Base-by-base conservation (phyloP, 208 protist species). In the Crithidia sp. region DNA sequence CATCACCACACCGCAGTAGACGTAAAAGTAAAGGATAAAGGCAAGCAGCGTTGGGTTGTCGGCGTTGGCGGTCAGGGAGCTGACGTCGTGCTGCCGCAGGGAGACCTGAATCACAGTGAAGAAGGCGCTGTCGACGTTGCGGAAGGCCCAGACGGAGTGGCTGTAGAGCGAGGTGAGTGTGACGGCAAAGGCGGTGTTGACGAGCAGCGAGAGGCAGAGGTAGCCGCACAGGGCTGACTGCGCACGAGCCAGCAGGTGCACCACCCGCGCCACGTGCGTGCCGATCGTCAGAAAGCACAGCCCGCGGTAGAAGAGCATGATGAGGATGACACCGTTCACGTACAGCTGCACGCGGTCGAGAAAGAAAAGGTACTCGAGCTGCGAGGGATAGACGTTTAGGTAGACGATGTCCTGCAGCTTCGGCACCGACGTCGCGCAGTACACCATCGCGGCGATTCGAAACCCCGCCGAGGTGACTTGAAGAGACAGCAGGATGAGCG, bases 41-140 rank as follows among this genome's bases (percentile, higher is more conserved):
- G 74, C 69, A 37, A 68, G 53, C 40, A 19, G 67, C 16, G 59
- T 14, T 6, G 44, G 55, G 28, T 74, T 63, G 17, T 50, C 41
- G 43, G 39, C 40, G 9, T 74, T 50, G 14, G 55, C 47, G 7
- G 63, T 49, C 45, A 91, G 13, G 7, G 55, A 62, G 47, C 72
- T 50, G 39, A 86, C 50, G 74, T 85, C 79, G 12, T 89, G 67
- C 52, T 88, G 76, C 9, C 86, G 82, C 43, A 84, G 28, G 45
- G 87, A 68, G 45, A 91, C 71, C 19, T 66, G 71, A 13, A 91
- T 56, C 2, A 89, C 61, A 10, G 57, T 81, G 55, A 65, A 45
- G 52, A 85, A 82, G 37, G 69, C 37, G 14, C 54, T 41, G 54
- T 82, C 73, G 9, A 91, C 70, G 60, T 54, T 81, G 19, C 71